A percentile compares a stretch with the other conserved stretches of the same genome.
These are phyloP conservation scores for Mucor plumbeus DNA, from an alignment of 371 early-diverging fungal genomes.

Conservation along the genomic window DNA sequence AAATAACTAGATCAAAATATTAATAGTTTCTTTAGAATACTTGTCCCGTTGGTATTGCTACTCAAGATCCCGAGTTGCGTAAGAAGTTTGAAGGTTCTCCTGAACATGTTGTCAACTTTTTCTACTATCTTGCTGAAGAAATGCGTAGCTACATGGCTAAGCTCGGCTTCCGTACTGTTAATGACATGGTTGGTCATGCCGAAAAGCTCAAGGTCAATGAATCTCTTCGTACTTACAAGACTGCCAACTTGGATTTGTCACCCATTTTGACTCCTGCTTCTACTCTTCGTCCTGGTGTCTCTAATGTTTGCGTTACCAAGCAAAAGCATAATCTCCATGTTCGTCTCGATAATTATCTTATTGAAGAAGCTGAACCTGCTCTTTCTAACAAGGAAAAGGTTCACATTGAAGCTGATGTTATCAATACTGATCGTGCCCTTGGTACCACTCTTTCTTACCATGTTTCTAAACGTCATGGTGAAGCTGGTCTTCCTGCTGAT, in stretches of 20 bases:
- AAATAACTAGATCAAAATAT: neutral
- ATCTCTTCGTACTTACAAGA: conserved; percentile 79
- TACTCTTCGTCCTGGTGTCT: conserved; percentile 85
- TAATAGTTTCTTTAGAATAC: conserved; percentile 62
- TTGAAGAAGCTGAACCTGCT: conserved; percentile 80
- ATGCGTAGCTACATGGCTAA: conserved; percentile 89
- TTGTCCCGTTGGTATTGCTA: conserved; percentile 97
- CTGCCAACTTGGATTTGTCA: conserved; percentile 81
- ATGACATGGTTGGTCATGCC: conserved; percentile 94
- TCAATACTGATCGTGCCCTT: conserved; percentile 95
- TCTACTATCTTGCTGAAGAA: conserved; percentile 96
- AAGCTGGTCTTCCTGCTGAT: conserved; percentile 83
- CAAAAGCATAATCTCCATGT: conserved; percentile 88
- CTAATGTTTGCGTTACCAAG: conserved; percentile 77
- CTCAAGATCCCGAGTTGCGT: conserved; percentile 94
- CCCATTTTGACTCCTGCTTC: conserved; percentile 90
- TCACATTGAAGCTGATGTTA: conserved; percentile 68
- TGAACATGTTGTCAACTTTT: conserved; percentile 97
- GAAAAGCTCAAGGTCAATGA: conserved; percentile 83
- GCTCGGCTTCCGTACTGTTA: conserved; percentile 90
- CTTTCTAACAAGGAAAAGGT: conserved; percentile 67
- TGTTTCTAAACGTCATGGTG: conserved; percentile 81
- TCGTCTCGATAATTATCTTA: conserved; percentile 83
- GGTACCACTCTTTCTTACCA: conserved; percentile 92
- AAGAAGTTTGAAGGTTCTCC: conserved; percentile 93